Conservation (phyloP, 768 basidiomycete species). For the Floccularia luteovirens region DNA sequence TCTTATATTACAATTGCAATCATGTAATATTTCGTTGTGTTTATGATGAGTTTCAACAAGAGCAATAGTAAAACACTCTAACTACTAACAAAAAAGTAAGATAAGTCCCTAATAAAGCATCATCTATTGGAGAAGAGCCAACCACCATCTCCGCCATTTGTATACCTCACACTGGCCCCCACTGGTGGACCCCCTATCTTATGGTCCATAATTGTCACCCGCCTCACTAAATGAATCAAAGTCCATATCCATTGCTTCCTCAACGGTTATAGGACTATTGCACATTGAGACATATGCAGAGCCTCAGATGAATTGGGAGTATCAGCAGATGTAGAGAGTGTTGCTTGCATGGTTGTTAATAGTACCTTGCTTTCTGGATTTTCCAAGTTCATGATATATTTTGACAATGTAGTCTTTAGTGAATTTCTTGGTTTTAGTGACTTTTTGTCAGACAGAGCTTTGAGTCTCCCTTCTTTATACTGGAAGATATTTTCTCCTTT, state of each 20-base stretch:
- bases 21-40: too few species aligned
- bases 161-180: too few species aligned
- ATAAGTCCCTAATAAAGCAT: too few species aligned
- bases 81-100: too few species aligned
- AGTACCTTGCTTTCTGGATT: constrained; percentile 27
- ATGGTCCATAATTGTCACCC: too few species aligned
- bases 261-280: constrained; percentile 19
- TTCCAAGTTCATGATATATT: constrained; percentile 61
- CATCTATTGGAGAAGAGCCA: too few species aligned
- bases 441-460: constrained; percentile 83
- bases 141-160: too few species aligned
- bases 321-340: constrained; percentile 30
- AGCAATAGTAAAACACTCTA: too few species aligned
- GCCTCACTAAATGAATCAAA: constrained; percentile 17
- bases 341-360: constrained; percentile 18
- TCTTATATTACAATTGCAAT: too few species aligned
- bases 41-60: too few species aligned
- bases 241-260: constrained; percentile 28
- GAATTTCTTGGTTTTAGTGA: constrained; percentile 85
- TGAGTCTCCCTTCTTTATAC: constrained; percentile 71
- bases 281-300: constrained; percentile 13
- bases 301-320: constrained; percentile 34
- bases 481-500: constrained; percentile 89
- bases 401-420: constrained; percentile 87
- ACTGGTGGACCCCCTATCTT: too few species aligned